Evolutionary conservation across 2,329 filamentous ascomycete species (phyloP), one percentile per base, ranked within the genome.

Genomic region (Fusarium verticillioides): DNA sequence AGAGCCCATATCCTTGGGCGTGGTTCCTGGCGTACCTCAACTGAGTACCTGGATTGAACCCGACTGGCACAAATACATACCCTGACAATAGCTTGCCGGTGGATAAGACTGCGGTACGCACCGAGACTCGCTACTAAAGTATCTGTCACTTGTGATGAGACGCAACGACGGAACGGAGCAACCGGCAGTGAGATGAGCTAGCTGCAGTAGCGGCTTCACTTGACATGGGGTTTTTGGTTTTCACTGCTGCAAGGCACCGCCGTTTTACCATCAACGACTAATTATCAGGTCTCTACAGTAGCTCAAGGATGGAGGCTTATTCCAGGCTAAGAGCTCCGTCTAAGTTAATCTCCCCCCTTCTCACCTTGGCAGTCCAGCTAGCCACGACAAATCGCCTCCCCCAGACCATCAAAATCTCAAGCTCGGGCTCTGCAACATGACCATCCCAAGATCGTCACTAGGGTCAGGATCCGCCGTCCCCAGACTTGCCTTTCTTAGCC

Each of bases 181-280:
- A 57, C 70, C 70, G 70, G 70, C 53, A 73, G 23, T 49, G 34
- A 40, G 40, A 32, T 64, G 50, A 60, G 53, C 64, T 68, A 66
- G 44, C 30, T 42, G 44, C 32, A 58, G 56, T 58, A 70, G 68
- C 54, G 66, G 32, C 23, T 56, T 50, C 43, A 63, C 46, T 58
- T 44, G 62, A 52, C 67, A 67, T 43, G 60, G 60, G 50, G 47
- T 28, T 74, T 72, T 68, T 59, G 37, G 42, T 74, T 40, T 71
- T 68, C 53, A 43, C 58, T 72, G 50, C 69, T 73, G 70, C 70
- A 73, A 73, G 70, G 70, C 63, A 73, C 70, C 54, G 34, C 60
- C 56, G 70, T 66, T 71, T 52, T 60, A 57, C 42, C 26, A 28
- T 47, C 53, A 56, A 44, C 60, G 42, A 49, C 49, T 34, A 37